phyloP scores from a whole-genome alignment of 2,329 filamentous ascomycete species.

The Fusarium begoniae region DNA sequence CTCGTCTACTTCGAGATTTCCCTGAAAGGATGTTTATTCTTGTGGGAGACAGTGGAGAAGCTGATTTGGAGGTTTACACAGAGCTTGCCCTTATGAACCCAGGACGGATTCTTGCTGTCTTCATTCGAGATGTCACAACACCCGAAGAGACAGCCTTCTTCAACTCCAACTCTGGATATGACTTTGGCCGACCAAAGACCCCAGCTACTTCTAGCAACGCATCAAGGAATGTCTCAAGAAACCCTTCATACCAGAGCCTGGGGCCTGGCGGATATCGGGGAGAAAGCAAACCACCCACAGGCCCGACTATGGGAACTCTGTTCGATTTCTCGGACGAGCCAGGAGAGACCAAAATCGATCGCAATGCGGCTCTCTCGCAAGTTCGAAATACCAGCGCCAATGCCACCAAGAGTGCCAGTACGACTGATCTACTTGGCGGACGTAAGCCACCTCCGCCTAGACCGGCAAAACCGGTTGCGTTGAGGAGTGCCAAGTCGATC shows the following conservation, averaged over 20 bases:
- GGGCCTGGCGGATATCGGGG: constrained; percentile 21
- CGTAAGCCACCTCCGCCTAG: constrained; percentile 60
- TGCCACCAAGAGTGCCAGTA: constrained; percentile 35
- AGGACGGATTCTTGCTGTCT: constrained; percentile 83
- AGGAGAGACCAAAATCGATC: constrained; percentile 48
- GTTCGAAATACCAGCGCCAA: constrained; percentile 36
- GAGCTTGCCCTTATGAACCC: constrained; percentile 89
- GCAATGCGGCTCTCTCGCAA: constrained; percentile 47
- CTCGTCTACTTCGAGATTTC: constrained; percentile 88
- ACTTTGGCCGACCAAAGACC: constrained; percentile 40
- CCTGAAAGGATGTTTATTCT: constrained; percentile 89
- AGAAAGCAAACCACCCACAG: constrained; percentile 42
- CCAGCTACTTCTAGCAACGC: constrained; percentile 43
- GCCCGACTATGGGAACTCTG: constrained; percentile 63
- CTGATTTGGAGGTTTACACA: constrained; percentile 96
- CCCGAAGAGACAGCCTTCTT: constrained; percentile 78
- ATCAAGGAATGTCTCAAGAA: constrained; percentile 23
- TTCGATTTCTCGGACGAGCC: constrained; percentile 70
- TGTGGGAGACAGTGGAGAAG: constrained; percentile 95
- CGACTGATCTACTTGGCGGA: constrained; percentile 44
- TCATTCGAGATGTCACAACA: constrained; percentile 95
- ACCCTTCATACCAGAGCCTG: constrained; percentile 42
- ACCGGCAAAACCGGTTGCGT: constrained; percentile 65
- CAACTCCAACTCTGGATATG: constrained; percentile 71
- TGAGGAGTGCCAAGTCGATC: constrained; percentile 57